Percentiles rank a stretch among this genome's conserved stretches.
Conservation (phyloP, 768 basidiomycete species). For the Rhodotorula kratochvilovae region DNA sequence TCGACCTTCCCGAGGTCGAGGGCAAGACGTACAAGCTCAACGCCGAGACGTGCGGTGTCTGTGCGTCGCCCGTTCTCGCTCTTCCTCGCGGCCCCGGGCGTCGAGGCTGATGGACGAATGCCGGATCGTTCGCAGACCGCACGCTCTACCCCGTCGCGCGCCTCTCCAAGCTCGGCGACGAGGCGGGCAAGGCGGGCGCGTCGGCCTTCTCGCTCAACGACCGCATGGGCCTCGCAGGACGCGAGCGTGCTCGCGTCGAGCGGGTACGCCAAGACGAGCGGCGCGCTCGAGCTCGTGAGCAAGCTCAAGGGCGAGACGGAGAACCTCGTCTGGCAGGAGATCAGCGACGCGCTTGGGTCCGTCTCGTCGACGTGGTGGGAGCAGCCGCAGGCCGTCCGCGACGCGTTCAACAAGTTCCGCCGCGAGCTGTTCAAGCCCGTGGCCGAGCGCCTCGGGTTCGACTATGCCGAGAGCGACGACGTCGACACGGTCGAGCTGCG, state of each 20-base stretch:
- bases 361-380: slow-evolving; percentile 80
- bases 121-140: slow-evolving; percentile 49
- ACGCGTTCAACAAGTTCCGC: slow-evolving; percentile 50
- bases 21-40: slow-evolving; percentile 79
- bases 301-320: slow-evolving; percentile 61
- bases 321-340: slow-evolving; percentile 65
- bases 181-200: slow-evolving; percentile 61
- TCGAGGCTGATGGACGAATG: not conserved
- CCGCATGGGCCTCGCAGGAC: slow-evolving; percentile 77
- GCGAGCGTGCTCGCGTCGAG: slow-evolving; percentile 73
- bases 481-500: slow-evolving; percentile 67
- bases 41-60: slow-evolving; percentile 76
- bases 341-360: slow-evolving; percentile 57
- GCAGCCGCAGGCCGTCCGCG: slow-evolving; percentile 55
- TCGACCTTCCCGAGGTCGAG: slow-evolving; percentile 64
- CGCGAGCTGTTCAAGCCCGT: slow-evolving; percentile 61
- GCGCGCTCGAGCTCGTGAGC: slow-evolving; percentile 67
- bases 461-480: slow-evolving; percentile 63
- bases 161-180: slow-evolving; percentile 68
- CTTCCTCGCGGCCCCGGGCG: too few relatives aligned
- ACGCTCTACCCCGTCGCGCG: slow-evolving; percentile 79
- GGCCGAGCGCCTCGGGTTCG: slow-evolving; percentile 72
- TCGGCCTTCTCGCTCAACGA: slow-evolving; percentile 74
- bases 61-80: slow-evolving; percentile 53
- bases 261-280: slow-evolving; percentile 71